These are phyloP conservation scores for Zarea fungicola DNA, from an alignment of 2,329 filamentous ascomycete species.

Conservation along the genomic window DNA sequence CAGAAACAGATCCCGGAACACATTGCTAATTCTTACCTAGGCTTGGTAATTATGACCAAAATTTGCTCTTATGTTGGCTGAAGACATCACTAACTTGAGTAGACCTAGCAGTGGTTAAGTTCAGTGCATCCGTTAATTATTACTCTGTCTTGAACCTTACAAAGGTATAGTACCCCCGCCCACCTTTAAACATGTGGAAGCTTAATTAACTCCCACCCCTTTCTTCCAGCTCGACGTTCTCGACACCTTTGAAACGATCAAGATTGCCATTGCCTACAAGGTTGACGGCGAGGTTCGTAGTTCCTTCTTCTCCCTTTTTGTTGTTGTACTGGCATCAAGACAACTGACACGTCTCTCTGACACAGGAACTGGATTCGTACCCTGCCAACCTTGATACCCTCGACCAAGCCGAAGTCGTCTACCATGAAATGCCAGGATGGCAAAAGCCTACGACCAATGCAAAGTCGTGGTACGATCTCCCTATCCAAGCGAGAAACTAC, in stretches of 20 bases:
- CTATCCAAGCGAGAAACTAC: constrained; percentile 59
- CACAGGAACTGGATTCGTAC: constrained; percentile 50
- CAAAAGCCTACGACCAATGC: constrained; percentile 56
- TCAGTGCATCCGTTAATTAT: constrained; percentile 57
- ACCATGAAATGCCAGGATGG: constrained; percentile 67
- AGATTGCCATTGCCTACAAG: constrained; percentile 68
- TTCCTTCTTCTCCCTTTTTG: no score
- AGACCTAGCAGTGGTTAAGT: constrained; percentile 65
- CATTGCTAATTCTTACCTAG: background rate
- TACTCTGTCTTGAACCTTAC: constrained; percentile 59
- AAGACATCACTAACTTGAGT: no score
- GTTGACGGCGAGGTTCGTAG: constrained; percentile 27
- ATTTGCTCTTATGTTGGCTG: background rate
- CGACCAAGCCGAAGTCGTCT: constrained; percentile 57
- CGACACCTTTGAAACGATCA: constrained; percentile 69
- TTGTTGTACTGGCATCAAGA: no score
- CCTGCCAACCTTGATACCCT: constrained; percentile 57
- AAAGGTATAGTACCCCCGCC: no score
- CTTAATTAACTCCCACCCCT: no score
- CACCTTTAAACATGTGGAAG: no score
- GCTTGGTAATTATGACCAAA: no score
- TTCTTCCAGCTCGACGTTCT: constrained; percentile 51
- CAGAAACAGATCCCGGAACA: constrained; percentile 17
- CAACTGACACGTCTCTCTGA: no score
- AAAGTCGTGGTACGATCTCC: constrained; percentile 58